phyloP scores from a whole-genome alignment of 371 early-diverging fungal species.

The Basidiobolus meristosporus region DNA sequence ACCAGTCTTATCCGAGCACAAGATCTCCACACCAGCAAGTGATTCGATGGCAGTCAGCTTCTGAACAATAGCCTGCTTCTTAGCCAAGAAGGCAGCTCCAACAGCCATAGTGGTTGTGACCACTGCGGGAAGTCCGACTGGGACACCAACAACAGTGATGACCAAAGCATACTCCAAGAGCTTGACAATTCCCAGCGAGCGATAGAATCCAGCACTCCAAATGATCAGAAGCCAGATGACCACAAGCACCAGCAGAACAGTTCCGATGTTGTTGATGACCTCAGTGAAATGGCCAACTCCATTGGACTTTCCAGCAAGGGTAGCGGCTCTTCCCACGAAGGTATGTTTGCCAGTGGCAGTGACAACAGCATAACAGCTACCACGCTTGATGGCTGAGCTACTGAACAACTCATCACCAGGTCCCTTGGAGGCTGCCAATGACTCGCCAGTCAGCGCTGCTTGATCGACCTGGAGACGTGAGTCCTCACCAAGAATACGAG shows the following conservation, averaged over 20 bases:
- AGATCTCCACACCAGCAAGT: conserved; percentile 77
- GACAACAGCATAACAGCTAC: conserved; percentile 68
- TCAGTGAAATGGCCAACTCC: too few species aligned
- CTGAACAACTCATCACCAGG: background rate
- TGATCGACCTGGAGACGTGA: conserved; percentile 82
- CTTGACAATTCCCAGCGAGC: conserved; percentile 1
- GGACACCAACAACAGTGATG: conserved; percentile 82
- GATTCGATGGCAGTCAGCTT: conserved; percentile 82
- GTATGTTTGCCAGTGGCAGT: conserved; percentile 69
- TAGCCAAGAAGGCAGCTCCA: conserved; percentile 76
- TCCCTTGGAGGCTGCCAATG: background rate
- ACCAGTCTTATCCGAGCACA: conserved; percentile 94
- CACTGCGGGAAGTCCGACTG: conserved; percentile 85
- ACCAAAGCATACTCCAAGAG: conserved; percentile 19
- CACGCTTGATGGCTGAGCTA: conserved; percentile 68
- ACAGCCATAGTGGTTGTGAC: conserved; percentile 91
- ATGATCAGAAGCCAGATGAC: conserved; percentile 12
- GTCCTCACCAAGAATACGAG: conserved; percentile 32
- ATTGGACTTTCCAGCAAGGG: conserved; percentile 46
- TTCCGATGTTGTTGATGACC: background rate
- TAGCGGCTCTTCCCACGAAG: conserved; percentile 85
- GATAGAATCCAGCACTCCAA: background rate
- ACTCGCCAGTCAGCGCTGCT: conserved; percentile 67
- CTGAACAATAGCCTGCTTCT: conserved; percentile 84
- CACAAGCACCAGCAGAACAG: background rate